These are phyloP conservation scores for Heracleum sosnowskyi DNA, from an alignment of 129 eudicot genomes.

Conservation along the genomic window DNA sequence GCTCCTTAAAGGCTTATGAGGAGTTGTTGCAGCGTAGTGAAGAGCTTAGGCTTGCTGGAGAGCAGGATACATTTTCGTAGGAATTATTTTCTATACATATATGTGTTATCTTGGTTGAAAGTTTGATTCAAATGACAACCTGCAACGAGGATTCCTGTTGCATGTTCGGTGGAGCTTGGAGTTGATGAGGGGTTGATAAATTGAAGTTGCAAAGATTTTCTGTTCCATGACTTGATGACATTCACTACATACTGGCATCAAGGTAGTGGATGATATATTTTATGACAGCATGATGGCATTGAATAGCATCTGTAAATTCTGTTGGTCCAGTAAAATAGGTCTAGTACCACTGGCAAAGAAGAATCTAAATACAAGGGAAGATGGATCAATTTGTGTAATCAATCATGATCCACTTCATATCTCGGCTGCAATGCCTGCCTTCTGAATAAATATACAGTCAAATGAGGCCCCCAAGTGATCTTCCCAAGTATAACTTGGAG, in stretches of 20 bases:
- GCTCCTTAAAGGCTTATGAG: constrained; percentile 66
- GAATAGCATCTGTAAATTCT: constrained; percentile 1
- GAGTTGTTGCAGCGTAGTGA: constrained; percentile 68
- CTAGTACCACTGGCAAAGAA: neutral
- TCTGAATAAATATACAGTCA: neutral
- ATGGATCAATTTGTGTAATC: neutral
- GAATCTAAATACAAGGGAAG: neutral
- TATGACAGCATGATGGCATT: neutral
- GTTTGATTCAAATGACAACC: neutral
- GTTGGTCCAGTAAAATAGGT: neutral
- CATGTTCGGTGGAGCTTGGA: neutral
- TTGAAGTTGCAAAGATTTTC: neutral
- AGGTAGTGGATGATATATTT: neutral
- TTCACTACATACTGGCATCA: neutral
- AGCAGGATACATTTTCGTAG: constrained; percentile 27
- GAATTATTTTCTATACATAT: neutral
- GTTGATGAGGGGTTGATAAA: neutral
- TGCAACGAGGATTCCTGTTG: neutral
- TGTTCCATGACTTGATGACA: neutral
- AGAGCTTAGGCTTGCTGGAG: constrained; percentile 51
- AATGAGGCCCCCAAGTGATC: neutral
- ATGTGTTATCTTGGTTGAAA: neutral
- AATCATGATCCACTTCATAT: neutral
- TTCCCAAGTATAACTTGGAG: neutral
- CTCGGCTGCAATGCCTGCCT: neutral